These are phyloP conservation scores for Coriaria nepalensis DNA, from an alignment of 306 rosid species.

Conservation along the genomic window DNA sequence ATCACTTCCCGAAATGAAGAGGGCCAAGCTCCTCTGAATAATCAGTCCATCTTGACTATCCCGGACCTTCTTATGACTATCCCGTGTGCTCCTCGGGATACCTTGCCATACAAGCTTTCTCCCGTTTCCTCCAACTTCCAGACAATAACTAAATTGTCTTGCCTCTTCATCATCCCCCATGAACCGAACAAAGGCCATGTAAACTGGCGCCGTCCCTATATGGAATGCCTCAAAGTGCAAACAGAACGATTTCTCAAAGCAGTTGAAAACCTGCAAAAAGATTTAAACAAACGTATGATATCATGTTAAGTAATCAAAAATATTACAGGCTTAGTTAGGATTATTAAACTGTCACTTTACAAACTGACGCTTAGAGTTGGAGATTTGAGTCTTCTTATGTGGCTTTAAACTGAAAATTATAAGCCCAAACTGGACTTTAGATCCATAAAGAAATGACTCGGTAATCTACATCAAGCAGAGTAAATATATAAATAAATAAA, in stretches of 20 bases:
- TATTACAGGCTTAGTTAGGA: no score
- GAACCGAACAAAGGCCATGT: slow-evolving; percentile 48
- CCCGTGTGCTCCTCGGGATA: slow-evolving; percentile 41
- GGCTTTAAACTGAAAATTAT: not conserved
- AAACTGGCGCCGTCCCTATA: slow-evolving; percentile 37
- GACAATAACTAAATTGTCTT: slow-evolving; percentile 33
- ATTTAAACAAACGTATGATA: not conserved
- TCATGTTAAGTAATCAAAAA: no score
- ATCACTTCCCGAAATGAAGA: slow-evolving; percentile 31
- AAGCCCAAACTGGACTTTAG: not conserved
- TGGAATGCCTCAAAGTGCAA: slow-evolving; percentile 48
- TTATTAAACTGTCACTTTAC: no score
- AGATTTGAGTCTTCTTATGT: no score
- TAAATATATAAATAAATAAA: no score
- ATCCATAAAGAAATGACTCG: no score
- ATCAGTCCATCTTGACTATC: slow-evolving; percentile 46
- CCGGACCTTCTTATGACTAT: slow-evolving; percentile 37
- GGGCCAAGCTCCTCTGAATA: slow-evolving; percentile 38
- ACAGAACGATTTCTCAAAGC: slow-evolving; percentile 43
- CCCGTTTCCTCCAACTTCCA: slow-evolving; percentile 41
- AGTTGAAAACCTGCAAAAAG: slow-evolving; percentile 34
- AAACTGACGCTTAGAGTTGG: no score
- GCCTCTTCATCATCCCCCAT: slow-evolving; percentile 52
- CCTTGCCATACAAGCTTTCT: slow-evolving; percentile 46
- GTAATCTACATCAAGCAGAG: no score